phyloP scores from a whole-genome alignment of 805 yeast genomes.

The Candida chilensis region DNA sequence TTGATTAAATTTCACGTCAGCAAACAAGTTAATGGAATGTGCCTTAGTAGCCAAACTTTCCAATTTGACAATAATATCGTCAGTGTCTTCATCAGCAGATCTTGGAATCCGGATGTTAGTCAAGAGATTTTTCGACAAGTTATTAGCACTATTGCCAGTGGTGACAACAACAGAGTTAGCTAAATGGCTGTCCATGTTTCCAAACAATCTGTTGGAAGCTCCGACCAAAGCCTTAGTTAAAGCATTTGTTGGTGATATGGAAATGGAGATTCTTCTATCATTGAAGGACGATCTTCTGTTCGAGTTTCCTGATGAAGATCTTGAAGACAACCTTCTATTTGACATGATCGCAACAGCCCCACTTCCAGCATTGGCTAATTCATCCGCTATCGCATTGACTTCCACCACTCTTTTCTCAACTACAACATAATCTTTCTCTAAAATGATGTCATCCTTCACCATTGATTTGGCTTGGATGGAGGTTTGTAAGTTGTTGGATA shows the following conservation, averaged over 20 bases:
- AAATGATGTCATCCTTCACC: constrained; percentile 32
- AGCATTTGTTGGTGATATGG: constrained; percentile 80
- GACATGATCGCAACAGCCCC: constrained; percentile 35
- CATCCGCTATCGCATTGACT: constrained; percentile 93
- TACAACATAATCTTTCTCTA: constrained; percentile 86
- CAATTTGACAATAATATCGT: constrained; percentile 35
- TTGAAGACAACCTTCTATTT: constrained; percentile 29
- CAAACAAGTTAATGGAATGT: constrained; percentile 80
- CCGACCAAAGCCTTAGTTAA: constrained; percentile 78
- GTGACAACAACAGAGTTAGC: not conserved
- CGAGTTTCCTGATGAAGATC: constrained; percentile 38
- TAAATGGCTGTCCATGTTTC: constrained; percentile 15
- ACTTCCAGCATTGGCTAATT: constrained; percentile 57
- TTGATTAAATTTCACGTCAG: constrained; percentile 85
- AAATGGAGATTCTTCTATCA: constrained; percentile 57
- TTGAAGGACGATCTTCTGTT: constrained; percentile 54
- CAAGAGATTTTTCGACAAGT: too few relatives aligned
- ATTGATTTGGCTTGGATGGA: constrained; percentile 3
- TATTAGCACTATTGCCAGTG: not conserved
- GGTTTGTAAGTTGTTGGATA: constrained; percentile 3
- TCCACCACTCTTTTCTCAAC: constrained; percentile 93
- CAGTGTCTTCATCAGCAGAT: too few relatives aligned
- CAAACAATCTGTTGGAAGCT: constrained; percentile 84
- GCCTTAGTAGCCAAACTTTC: constrained; percentile 84
- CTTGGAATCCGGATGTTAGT: too few relatives aligned